phyloP scores from a whole-genome alignment of 164 flowering plant genomes.

The Litsea cubeba region DNA sequence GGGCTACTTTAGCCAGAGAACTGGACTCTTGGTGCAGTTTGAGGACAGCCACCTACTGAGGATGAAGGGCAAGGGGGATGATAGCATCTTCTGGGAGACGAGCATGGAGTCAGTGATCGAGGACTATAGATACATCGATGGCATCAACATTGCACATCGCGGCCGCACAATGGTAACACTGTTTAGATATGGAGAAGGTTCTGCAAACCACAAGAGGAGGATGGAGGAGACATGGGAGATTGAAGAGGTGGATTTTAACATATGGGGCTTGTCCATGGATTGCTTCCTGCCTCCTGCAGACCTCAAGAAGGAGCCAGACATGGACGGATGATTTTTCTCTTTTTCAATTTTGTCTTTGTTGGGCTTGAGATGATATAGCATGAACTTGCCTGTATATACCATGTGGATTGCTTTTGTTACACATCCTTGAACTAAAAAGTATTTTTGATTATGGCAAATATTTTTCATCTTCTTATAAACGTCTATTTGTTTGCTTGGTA shows the following conservation, averaged over 20 bases:
- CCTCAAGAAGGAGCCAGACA: conserved; percentile 35
- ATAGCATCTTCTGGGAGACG: conserved; percentile 75
- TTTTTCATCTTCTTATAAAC: no score
- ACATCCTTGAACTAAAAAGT: no score
- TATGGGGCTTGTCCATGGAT: conserved; percentile 61
- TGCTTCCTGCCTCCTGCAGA: conserved; percentile 64
- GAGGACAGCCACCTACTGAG: conserved; percentile 77
- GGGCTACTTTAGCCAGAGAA: conserved; percentile 93
- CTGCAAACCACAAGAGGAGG: conserved; percentile 47
- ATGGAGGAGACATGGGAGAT: conserved; percentile 71
- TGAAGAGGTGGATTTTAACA: conserved; percentile 67
- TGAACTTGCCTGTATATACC: not conserved
- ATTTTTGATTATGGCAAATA: no score
- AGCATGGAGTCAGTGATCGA: conserved; percentile 59
- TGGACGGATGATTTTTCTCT: not conserved
- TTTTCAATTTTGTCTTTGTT: no score
- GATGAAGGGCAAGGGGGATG: conserved; percentile 53
- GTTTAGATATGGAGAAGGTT: conserved; percentile 54
- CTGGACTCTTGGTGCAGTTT: conserved; percentile 66
- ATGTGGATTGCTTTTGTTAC: not conserved
- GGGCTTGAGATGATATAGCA: not conserved
- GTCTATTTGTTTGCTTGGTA: no score
- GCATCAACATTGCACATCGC: conserved; percentile 69
- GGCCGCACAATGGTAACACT: conserved; percentile 62
- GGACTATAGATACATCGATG: conserved; percentile 62